Evolutionary conservation across 257 asterid species (phyloP), one percentile per base, ranked within the genome.

Genomic region (Solanum chaucha): DNA sequence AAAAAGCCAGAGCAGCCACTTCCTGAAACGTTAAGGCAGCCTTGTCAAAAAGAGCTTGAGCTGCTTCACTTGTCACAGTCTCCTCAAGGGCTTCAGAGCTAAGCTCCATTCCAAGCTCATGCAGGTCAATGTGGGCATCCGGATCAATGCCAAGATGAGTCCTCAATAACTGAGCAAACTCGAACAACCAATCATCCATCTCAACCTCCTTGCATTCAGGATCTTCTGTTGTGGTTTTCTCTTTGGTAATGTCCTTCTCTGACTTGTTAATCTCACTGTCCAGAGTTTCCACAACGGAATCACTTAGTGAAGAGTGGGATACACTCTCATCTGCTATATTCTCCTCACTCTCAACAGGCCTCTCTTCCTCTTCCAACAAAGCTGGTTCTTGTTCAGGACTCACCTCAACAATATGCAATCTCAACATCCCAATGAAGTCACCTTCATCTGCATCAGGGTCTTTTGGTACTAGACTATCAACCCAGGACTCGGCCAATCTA

Each of bases 41-140:
- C 91, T 90, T 96, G 84, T 93, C 96, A 41, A 94, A 94, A 74
- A 97, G 98, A 65, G 73, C 87, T 87, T 97, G 99, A 81, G 99
- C 98, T 8, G 91, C 98, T 89, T 95, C 99, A 28, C 98, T 89
- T 3, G 96, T 94, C 83, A 97, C 96, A 0, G 97, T 90, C 87
- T 97, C 99, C 90, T 95, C 99, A 9, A 97, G 95, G 26, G 99
- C 99, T 89, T 95, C 99, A 6, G 97, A 93, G 67, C 98, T 94
- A 34, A 95, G 85, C 91, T 97, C 99, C 99, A 97, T 94, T 26
- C 99, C 99, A 20, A 95, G 92, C 88, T 95, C 99, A 85, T 95
- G 98, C 83, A 97, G 92, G 87, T 97, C 99, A 34, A 94, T 90
- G 85, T 97, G 98, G 67, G 98, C 95, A 90, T 97, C 99, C 0